Evolutionary conservation across 257 asterid species (phyloP).

Genomic region (Lithospermum erythrorhizon): DNA sequence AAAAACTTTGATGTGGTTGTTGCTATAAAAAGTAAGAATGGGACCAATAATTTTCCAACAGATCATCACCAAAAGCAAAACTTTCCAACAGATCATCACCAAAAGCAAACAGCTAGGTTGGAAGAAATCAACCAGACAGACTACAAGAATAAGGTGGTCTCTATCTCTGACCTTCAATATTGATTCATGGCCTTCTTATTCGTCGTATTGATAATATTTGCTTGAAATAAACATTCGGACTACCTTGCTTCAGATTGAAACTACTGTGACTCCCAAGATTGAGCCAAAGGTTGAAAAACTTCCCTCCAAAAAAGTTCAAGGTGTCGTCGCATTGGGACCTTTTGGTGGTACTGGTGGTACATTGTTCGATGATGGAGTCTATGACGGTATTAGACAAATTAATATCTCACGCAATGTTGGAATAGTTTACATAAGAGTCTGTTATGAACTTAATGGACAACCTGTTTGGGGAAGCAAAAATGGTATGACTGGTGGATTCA

Average conservation of each 20-base stretch:
- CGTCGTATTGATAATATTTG: neutral
- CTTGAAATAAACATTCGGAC: constrained; percentile 4
- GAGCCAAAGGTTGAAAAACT: constrained; percentile 33
- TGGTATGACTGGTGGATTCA: constrained; percentile 63
- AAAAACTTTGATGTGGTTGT: constrained; percentile 44
- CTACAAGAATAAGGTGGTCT: constrained; percentile 30
- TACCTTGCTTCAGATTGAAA: constrained; percentile 18
- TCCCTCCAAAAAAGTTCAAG: constrained; percentile 25
- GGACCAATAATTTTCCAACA: constrained; percentile 12
- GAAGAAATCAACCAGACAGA: constrained; percentile 15
- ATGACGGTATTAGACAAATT: constrained; percentile 58
- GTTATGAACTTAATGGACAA: constrained; percentile 48
- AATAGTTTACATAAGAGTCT: constrained; percentile 43
- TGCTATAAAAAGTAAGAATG: constrained; percentile 45
- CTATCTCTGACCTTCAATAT: neutral
- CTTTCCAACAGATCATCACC: constrained; percentile 4
- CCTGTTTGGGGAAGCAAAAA: constrained; percentile 66
- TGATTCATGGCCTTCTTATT: neutral
- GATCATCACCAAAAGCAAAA: constrained; percentile 9
- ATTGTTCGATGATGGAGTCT: constrained; percentile 61
- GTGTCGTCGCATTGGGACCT: constrained; percentile 48
- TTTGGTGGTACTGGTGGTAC: constrained; percentile 82
- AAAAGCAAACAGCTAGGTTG: constrained; percentile 19
- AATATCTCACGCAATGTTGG: constrained; percentile 52
- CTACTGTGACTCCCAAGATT: constrained; percentile 14